phyloP scores from a whole-genome alignment of 2,329 filamentous ascomycete genomes.

The Sphaerulina vaccinii region DNA sequence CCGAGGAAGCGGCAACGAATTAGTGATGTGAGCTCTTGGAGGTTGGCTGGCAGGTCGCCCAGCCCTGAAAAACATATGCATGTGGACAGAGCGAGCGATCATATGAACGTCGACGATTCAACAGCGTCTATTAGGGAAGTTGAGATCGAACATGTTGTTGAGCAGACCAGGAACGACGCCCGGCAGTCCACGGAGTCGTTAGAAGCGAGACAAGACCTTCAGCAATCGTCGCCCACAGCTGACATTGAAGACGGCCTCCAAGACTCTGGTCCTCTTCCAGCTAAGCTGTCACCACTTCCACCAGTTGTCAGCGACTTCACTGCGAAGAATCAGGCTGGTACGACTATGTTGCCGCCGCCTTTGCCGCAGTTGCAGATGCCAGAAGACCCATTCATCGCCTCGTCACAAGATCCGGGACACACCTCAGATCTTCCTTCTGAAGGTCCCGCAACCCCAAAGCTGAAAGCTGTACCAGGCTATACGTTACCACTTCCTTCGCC shows the following conservation, averaged over 20 bases:
- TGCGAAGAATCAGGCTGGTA: background rate
- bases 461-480: constrained; percentile 33
- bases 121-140: background rate
- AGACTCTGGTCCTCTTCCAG: constrained; percentile 1
- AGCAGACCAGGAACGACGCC: background rate
- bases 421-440: background rate
- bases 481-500: constrained; percentile 38
- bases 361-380: constrained; percentile 30
- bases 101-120: background rate
- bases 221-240: too few relatives aligned
- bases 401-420: background rate
- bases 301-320: background rate
- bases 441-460: constrained; percentile 33
- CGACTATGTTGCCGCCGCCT: constrained; percentile 28
- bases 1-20: constrained; percentile 71
- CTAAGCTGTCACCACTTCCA: constrained; percentile 9
- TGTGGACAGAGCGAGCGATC: constrained; percentile 1
- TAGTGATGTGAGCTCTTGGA: constrained; percentile 69
- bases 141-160: background rate
- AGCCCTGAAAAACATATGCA: constrained; percentile 60
- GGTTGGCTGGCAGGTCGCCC: constrained; percentile 67
- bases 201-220: background rate
- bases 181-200: background rate
- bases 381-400: constrained; percentile 3
- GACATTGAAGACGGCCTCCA: background rate